Percentiles rank a stretch among this genome's conserved stretches.
Conservation (phyloP, 805 yeast genomes). For the Kodamaea restingae region DNA sequence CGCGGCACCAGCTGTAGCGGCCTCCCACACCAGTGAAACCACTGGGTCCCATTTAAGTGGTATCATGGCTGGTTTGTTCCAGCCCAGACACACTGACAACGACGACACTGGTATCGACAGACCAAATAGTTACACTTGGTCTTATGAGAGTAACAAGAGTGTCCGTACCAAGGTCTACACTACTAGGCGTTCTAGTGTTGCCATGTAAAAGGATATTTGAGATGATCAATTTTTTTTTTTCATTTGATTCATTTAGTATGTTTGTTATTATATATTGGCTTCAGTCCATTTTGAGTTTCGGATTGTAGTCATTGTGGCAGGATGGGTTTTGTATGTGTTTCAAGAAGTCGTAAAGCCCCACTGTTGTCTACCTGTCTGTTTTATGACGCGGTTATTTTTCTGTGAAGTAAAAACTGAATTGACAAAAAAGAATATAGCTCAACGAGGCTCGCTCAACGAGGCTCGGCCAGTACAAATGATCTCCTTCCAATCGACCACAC, state of each 20-base stretch:
- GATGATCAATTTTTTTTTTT: not conserved
- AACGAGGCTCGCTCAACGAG: not conserved
- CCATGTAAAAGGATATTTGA: not conserved
- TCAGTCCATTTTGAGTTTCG: not conserved
- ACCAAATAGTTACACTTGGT: conserved; percentile 28
- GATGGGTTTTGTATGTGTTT: no score
- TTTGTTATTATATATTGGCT: conserved; percentile 8
- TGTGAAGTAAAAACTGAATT: no score
- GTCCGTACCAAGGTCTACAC: conserved; percentile 53
- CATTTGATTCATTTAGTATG: conserved; percentile 5
- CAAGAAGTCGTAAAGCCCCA: no score
- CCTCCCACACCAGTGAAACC: conserved; percentile 45
- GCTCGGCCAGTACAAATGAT: not conserved
- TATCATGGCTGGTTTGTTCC: conserved; percentile 67
- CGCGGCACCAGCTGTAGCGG: conserved; percentile 89
- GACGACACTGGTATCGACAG: conserved; percentile 74
- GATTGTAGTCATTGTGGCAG: not conserved
- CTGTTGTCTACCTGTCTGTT: no score
- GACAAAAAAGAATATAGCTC: not conserved
- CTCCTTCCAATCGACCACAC: not conserved
- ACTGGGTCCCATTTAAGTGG: conserved; percentile 35
- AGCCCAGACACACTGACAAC: conserved; percentile 77
- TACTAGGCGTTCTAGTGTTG: conserved; percentile 39
- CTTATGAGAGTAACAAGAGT: conserved; percentile 50
- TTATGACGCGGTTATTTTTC: no score